Percentiles rank a stretch among this genome's conserved stretches.
phyloP scores from a whole-genome alignment of 73 alveolate genomes.

The Breviolum minutum region DNA sequence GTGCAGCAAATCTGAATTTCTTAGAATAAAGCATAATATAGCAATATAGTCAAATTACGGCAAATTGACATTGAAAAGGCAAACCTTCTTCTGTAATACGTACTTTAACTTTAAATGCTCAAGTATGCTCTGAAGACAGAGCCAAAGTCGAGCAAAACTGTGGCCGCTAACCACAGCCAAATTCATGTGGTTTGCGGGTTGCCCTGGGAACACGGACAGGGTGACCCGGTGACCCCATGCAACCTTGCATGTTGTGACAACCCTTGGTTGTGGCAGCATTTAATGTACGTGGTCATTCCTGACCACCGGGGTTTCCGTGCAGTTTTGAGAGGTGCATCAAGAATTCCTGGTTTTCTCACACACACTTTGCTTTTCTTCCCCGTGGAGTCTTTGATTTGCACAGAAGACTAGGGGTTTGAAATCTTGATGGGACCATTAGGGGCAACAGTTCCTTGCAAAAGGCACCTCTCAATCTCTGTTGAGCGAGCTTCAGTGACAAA shows the following conservation, averaged over 20 bases:
- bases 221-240: not conserved
- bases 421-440: not conserved
- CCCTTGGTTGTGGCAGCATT: not conserved
- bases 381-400: not conserved
- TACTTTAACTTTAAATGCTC: not conserved
- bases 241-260: not conserved
- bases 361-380: no score
- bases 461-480: constrained; percentile 4
- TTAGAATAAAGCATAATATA: no score
- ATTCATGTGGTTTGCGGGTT: not conserved
- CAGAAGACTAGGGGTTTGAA: not conserved
- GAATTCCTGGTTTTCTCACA: no score
- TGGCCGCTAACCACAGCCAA: constrained; percentile 7
- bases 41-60: no score
- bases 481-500: not conserved
- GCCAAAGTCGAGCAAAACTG: constrained; percentile 35
- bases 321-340: no score
- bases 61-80: no score
- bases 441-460: not conserved
- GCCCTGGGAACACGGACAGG: constrained; percentile 47
- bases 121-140: not conserved
- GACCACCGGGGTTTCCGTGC: no score
- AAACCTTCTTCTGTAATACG: not conserved
- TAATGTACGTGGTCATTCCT: not conserved
- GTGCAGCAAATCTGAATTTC: no score